Evolutionary conservation across 2,329 filamentous ascomycete species (phyloP).

Genomic region (Aurifilum marmelostoma): DNA sequence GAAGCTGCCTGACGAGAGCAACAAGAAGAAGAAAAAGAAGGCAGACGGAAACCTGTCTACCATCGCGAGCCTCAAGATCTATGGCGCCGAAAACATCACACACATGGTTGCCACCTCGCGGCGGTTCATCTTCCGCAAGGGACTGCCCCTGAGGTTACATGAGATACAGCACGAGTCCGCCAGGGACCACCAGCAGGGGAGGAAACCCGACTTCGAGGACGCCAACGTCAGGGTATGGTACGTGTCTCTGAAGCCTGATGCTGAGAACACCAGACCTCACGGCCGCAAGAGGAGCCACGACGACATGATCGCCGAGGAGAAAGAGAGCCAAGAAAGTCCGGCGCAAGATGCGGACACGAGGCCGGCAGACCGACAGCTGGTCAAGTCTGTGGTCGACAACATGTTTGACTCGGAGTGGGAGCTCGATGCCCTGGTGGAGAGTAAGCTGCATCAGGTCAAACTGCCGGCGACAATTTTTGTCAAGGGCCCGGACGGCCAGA

Average conservation of each 20-base stretch:
- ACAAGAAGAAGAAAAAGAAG: slow-evolving; percentile 46
- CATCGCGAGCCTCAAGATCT: slow-evolving; percentile 60
- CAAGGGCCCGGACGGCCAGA: slow-evolving; percentile 63
- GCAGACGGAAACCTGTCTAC: slow-evolving; percentile 41
- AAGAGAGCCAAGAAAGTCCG: slow-evolving; percentile 39
- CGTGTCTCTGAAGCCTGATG: slow-evolving; percentile 54
- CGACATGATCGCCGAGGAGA: slow-evolving; percentile 38
- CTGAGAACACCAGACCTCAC: slow-evolving; percentile 32
- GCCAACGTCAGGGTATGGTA: slow-evolving; percentile 83
- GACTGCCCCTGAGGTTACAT: slow-evolving; percentile 70
- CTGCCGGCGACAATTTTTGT: slow-evolving; percentile 73
- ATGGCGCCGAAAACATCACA: slow-evolving; percentile 79
- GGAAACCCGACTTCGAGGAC: slow-evolving; percentile 74
- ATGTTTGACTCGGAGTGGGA: slow-evolving; percentile 83
- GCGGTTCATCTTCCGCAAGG: slow-evolving; percentile 83
- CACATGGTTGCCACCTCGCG: slow-evolving; percentile 82
- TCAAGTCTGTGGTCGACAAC: slow-evolving; percentile 66
- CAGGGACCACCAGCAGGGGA: slow-evolving; percentile 48
- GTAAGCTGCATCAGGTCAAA: slow-evolving; percentile 66
- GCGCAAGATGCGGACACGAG: slow-evolving; percentile 32
- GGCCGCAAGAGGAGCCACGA: slow-evolving; percentile 46
- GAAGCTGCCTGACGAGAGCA: slow-evolving; percentile 39
- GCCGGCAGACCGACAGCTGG: slow-evolving; percentile 51
- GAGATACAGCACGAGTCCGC: slow-evolving; percentile 63
- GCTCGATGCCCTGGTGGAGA: slow-evolving; percentile 70